Percentiles rank a stretch among this genome's conserved stretches.
phyloP scores from a whole-genome alignment of 2,329 filamentous ascomycete genomes.

The Diaporthe ampelina region DNA sequence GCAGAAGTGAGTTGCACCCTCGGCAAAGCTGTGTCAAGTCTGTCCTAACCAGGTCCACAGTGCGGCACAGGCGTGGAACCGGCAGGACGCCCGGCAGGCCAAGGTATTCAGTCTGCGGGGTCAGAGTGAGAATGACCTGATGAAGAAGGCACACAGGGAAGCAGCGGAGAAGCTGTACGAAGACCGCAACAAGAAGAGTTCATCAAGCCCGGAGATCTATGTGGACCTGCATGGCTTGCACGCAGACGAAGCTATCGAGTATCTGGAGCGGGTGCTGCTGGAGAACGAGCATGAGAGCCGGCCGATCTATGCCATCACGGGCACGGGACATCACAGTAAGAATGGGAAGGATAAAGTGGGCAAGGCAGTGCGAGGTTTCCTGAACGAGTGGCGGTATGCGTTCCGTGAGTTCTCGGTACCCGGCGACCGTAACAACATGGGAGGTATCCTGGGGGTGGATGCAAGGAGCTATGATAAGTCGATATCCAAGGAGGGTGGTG shows the following conservation, averaged over 20 bases:
- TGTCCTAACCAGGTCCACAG: slow-evolving; percentile 58
- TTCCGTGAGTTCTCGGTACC: slow-evolving; percentile 97
- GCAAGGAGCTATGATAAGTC: slow-evolving; percentile 77
- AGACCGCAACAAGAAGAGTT: slow-evolving; percentile 83
- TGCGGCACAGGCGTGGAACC: slow-evolving; percentile 98
- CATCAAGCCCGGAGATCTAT: slow-evolving; percentile 80
- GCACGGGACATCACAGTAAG: slow-evolving; percentile 97
- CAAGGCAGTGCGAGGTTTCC: slow-evolving; percentile 89
- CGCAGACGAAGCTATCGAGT: slow-evolving; percentile 95
- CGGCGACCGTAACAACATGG: slow-evolving; percentile 87
- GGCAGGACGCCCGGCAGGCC: slow-evolving; percentile 94
- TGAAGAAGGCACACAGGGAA: slow-evolving; percentile 96
- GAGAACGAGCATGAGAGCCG: slow-evolving; percentile 81
- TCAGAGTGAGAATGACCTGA: slow-evolving; percentile 96
- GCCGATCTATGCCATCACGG: slow-evolving; percentile 95
- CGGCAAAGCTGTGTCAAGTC: no score
- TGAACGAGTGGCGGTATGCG: slow-evolving; percentile 96
- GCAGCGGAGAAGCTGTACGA: slow-evolving; percentile 94
- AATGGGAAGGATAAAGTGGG: slow-evolving; percentile 99
- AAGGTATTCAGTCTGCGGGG: slow-evolving; percentile 95
- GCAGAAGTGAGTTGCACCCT: slow-evolving; percentile 76
- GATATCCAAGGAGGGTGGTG: slow-evolving; percentile 59
- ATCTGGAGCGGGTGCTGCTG: slow-evolving; percentile 88
- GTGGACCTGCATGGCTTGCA: slow-evolving; percentile 99
- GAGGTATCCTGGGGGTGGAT: slow-evolving; percentile 81